Percentiles rank a stretch among this genome's conserved stretches.
phyloP scores from a whole-genome alignment of 2,329 filamentous ascomycete genomes.

The Aspergillus carbonarius region DNA sequence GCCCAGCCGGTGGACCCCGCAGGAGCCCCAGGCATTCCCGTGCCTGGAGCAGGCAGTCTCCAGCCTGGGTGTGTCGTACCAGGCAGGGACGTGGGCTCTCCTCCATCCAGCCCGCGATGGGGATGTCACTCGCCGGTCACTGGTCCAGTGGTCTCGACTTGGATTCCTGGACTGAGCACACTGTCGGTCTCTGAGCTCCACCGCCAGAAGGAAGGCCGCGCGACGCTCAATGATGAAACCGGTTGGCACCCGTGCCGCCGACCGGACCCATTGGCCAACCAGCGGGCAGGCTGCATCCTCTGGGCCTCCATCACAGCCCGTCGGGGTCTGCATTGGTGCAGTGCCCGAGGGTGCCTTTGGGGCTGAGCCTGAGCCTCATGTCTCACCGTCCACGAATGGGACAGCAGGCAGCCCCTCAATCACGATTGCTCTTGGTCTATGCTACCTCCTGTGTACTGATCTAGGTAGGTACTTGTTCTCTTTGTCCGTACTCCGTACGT shows the following conservation, averaged over 20 bases:
- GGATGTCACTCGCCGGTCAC: not conserved
- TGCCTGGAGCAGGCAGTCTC: constrained; percentile 5
- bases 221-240: constrained; percentile 6
- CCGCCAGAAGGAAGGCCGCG: not conserved
- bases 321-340: constrained; percentile 16
- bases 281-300: not conserved
- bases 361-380: constrained; percentile 9
- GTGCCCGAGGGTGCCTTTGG: not conserved
- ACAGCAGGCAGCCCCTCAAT: not conserved
- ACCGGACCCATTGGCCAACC: constrained; percentile 15
- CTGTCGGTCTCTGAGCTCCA: not conserved
- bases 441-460: too few relatives aligned
- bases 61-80: not conserved
- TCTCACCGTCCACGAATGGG: not conserved
- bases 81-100: not conserved
- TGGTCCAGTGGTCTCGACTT: not conserved
- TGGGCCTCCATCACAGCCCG: constrained; percentile 4
- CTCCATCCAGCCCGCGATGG: not conserved
- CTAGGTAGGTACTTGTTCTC: too few relatives aligned
- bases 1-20: not conserved
- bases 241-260: constrained; percentile 5
- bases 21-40: constrained; percentile 16
- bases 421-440: not conserved
- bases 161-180: not conserved
- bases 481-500: too few relatives aligned